phyloP scores from a whole-genome alignment of 768 basidiomycete genomes.

The Mycena latifolia region DNA sequence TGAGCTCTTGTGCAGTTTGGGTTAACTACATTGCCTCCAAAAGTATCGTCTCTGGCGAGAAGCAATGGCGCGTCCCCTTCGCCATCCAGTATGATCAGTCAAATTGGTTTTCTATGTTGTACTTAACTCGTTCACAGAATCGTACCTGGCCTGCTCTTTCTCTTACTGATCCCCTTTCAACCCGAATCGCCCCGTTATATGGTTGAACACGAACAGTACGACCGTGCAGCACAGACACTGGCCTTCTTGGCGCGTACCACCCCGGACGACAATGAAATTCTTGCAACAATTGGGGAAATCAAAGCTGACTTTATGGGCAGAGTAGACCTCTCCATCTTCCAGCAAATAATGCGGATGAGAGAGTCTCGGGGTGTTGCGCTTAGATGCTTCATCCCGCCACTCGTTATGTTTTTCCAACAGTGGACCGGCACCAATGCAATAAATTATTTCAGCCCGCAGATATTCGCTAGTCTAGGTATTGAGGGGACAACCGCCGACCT shows the following conservation, averaged over 20 bases:
- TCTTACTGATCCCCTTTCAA: conserved; percentile 59
- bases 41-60: conserved; percentile 50
- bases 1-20: conserved; percentile 49
- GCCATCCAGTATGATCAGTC: conserved; percentile 52
- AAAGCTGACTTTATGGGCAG: conserved; percentile 60
- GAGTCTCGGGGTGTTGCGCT: conserved; percentile 56
- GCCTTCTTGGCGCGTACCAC: conserved; percentile 50
- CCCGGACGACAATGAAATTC: conserved; percentile 49
- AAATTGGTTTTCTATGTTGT: not conserved
- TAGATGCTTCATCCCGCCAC: conserved; percentile 58
- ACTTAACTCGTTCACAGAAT: conserved; percentile 41
- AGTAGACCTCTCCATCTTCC: conserved; percentile 49
- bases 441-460: conserved; percentile 66
- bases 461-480: conserved; percentile 63
- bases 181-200: conserved; percentile 72
- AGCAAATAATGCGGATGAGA: conserved; percentile 57
- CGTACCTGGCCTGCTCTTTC: conserved; percentile 64
- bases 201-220: conserved; percentile 58
- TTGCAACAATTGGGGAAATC: conserved; percentile 58
- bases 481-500: conserved; percentile 55
- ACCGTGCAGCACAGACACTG: conserved; percentile 54
- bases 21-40: conserved; percentile 59
- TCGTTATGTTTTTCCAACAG: conserved; percentile 61
- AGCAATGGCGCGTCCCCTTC: conserved; percentile 68
- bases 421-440: conserved; percentile 69